Evolutionary conservation across 2,329 filamentous ascomycete species (phyloP).

Genomic region (Aspergillus sp.): DNA sequence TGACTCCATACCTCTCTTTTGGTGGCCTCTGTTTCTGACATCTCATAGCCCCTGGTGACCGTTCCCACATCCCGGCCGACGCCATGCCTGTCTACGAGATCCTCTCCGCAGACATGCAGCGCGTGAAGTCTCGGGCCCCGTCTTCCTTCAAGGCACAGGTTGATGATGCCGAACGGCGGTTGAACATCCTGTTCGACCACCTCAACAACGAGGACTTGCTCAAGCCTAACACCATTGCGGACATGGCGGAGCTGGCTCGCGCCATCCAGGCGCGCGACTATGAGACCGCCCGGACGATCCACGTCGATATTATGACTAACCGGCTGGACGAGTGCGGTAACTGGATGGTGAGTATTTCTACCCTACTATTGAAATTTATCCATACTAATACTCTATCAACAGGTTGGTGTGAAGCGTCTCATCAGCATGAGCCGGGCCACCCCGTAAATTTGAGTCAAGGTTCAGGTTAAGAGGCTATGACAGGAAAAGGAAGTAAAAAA

Average conservation of each 20-base stretch:
- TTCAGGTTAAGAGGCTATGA: not conserved
- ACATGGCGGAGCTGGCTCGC: slow-evolving; percentile 55
- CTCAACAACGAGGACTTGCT: slow-evolving; percentile 93
- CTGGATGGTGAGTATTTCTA: slow-evolving; percentile 72
- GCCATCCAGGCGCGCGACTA: slow-evolving; percentile 71
- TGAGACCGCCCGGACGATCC: slow-evolving; percentile 65
- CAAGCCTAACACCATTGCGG: slow-evolving; percentile 66
- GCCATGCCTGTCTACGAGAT: slow-evolving; percentile 81
- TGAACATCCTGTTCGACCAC: slow-evolving; percentile 93
- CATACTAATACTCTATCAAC: not conserved
- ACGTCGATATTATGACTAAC: slow-evolving; percentile 74
- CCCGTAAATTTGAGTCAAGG: slow-evolving; percentile 46
- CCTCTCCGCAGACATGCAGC: slow-evolving; percentile 80
- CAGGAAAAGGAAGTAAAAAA: not conserved
- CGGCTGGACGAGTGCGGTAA: slow-evolving; percentile 79
- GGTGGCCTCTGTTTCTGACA: slow-evolving; percentile 17
- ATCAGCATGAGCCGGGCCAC: slow-evolving; percentile 79
- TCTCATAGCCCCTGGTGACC: slow-evolving; percentile 67
- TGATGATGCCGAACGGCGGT: slow-evolving; percentile 87
- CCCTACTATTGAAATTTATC: not conserved
- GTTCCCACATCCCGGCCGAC: slow-evolving; percentile 78
- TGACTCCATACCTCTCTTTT: slow-evolving; percentile 19
- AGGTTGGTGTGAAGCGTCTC: slow-evolving; percentile 75
- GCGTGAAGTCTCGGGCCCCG: slow-evolving; percentile 82
- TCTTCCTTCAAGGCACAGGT: slow-evolving; percentile 85